Base-by-base conservation (phyloP, 2,329 filamentous ascomycete species). In the Penicillium sp. region DNA sequence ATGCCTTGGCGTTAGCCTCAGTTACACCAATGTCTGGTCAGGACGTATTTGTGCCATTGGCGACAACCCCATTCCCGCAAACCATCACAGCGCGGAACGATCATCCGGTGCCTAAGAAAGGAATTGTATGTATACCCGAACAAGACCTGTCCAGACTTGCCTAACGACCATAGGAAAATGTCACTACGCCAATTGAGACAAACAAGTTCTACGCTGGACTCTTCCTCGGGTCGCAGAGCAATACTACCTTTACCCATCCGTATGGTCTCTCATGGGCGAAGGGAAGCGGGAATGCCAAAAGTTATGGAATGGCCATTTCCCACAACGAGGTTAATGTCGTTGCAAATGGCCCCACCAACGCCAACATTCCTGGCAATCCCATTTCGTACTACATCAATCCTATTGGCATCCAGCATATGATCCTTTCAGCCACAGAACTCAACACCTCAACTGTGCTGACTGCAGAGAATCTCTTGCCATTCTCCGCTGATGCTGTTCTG, bases 351-450 rank as follows among this genome's bases (percentile, higher is more conserved):
- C 73, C 66, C 48, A 60, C 77, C 5, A 75, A 76, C 52, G 71
- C 74, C 43, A 69, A 68, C 22, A 74, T 75, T 28, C 77, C 78
- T 0, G 79, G 69, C 19, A 60, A 77, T 8, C 83, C 86, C 3
- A 76, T 78, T 1, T 72, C 77, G 26, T 96, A 85, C 64, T 96
- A 87, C 59, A 77, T 85, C 63, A 93, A 88, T 60, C 89, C 91
- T 0, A 73, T 93, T 38, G 86, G 86, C 0, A 84, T 94, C 22
- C 85, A 94, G 61, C 88, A 87, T 1, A 65, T 97, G 28, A 79
- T 88, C 26, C 71, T 97, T 9, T 93, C 88, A 0, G 90, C 90
- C 1, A 71, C 73, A 15, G 88, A 95, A 62, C 77, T 97, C 8
- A 79, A 77, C 3, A n/a, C n/a, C n/a, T n/a, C n/a, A n/a, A n/a